phyloP scores from a whole-genome alignment of 2,329 filamentous ascomycete species.

The Dactylellina haptotyla region DNA sequence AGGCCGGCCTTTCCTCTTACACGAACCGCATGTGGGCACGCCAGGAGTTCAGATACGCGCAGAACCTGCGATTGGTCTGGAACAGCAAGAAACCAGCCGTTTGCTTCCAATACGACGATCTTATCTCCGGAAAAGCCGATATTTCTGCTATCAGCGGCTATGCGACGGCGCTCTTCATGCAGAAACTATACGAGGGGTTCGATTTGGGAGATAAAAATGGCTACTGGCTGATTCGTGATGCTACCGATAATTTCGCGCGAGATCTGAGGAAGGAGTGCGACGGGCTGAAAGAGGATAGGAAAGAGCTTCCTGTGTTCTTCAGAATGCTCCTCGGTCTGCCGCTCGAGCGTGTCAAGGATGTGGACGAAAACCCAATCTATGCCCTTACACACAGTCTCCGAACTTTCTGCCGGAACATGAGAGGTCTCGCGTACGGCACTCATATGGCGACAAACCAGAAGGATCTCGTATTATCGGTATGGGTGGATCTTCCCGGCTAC shows the following conservation, averaged over 20 bases:
- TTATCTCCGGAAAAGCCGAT: conserved; percentile 49
- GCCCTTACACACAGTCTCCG: conserved; percentile 48
- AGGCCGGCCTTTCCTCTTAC: conserved; percentile 48
- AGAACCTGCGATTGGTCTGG: conserved; percentile 44
- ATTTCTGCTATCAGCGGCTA: conserved; percentile 48
- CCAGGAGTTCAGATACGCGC: conserved; percentile 51
- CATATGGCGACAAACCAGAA: conserved; percentile 38
- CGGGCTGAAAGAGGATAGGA: conserved; percentile 33
- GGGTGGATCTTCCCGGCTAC: conserved; percentile 47
- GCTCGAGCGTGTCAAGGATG: conserved; percentile 41
- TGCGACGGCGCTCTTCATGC: conserved; percentile 48
- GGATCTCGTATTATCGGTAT: conserved; percentile 44
- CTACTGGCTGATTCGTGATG: conserved; percentile 40
- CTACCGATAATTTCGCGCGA: conserved; percentile 46
- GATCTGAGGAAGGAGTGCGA: conserved; percentile 47
- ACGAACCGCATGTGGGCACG: conserved; percentile 54
- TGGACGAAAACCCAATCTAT: conserved; percentile 40
- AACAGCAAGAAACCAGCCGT: conserved; percentile 37
- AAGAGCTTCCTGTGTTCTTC: conserved; percentile 46
- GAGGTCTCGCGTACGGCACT: conserved; percentile 50
- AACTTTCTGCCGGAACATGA: conserved; percentile 43
- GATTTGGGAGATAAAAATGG: conserved; percentile 42
- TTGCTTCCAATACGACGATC: conserved; percentile 46
- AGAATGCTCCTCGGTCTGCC: conserved; percentile 37
- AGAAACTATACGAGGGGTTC: conserved; percentile 50